Percentiles rank a stretch among this genome's conserved stretches.
Conservation (phyloP, 2,329 filamentous ascomycete genomes). For the Neofusicoccum sp. region DNA sequence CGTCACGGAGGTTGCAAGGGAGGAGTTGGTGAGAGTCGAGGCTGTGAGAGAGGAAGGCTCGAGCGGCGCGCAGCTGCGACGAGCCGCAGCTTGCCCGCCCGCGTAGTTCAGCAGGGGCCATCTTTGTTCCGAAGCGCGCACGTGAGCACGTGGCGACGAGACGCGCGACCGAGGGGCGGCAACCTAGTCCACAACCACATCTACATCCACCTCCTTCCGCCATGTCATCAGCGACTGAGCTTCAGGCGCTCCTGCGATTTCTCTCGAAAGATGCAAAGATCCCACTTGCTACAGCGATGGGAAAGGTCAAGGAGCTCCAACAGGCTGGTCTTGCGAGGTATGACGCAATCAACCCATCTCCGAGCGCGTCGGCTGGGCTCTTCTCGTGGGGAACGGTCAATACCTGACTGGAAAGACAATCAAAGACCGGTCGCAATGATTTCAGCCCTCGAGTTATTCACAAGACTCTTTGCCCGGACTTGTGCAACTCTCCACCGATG, state of each 20-base stretch:
- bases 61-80: background rate
- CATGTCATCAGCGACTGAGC: slow-evolving; percentile 41
- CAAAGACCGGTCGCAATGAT: too few relatives aligned
- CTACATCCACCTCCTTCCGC: background rate
- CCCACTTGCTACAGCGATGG: slow-evolving; percentile 57
- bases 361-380: background rate
- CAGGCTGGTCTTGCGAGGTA: slow-evolving; percentile 44
- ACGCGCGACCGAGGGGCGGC: background rate
- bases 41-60: background rate
- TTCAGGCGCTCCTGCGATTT: slow-evolving; percentile 58
- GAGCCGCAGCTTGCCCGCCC: background rate
- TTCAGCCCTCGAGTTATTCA: too few relatives aligned
- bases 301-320: slow-evolving; percentile 58
- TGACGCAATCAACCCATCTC: slow-evolving; percentile 19
- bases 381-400: too few relatives aligned
- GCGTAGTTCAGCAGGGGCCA: background rate
- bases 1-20: background rate
- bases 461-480: too few relatives aligned
- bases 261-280: slow-evolving; percentile 61
- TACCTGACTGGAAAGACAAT: too few relatives aligned
- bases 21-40: background rate
- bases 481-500: background rate
- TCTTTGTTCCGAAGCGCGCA: background rate
- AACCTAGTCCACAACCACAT: background rate
- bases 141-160: background rate